These are phyloP conservation scores for Grosmannia clavigera DNA, from an alignment of 2,329 filamentous ascomycete genomes.

Conservation along the genomic window DNA sequence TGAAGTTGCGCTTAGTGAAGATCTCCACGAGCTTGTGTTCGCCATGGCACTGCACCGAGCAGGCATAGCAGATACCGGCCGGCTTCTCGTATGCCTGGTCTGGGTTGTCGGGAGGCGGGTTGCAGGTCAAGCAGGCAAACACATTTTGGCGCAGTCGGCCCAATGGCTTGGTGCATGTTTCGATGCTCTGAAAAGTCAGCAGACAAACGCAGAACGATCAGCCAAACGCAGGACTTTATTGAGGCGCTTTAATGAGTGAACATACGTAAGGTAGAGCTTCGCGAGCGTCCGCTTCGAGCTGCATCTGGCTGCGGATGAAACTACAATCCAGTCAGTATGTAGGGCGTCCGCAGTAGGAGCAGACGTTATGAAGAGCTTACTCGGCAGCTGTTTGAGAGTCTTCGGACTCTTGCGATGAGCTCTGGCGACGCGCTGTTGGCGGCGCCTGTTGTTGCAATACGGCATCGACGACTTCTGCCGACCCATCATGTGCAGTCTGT, in stretches of 20 bases:
- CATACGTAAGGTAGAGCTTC: slow-evolving; percentile 86
- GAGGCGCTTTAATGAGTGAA: neutral
- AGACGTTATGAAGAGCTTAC: slow-evolving; percentile 27
- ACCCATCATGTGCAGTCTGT: slow-evolving; percentile 5
- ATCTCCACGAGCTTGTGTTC: slow-evolving; percentile 92
- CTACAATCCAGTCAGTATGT: slow-evolving; percentile 27
- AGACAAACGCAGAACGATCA: neutral
- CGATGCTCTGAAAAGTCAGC: slow-evolving; percentile 57
- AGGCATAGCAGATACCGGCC: slow-evolving; percentile 90
- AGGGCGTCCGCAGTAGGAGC: neutral
- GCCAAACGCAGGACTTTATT: neutral
- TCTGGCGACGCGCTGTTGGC: slow-evolving; percentile 34
- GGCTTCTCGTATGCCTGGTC: slow-evolving; percentile 49
- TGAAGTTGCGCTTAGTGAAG: slow-evolving; percentile 90
- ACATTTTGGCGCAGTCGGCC: slow-evolving; percentile 78
- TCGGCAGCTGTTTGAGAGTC: slow-evolving; percentile 63
- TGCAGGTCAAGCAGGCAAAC: slow-evolving; percentile 90
- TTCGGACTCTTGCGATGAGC: slow-evolving; percentile 49
- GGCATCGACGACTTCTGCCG: slow-evolving; percentile 30
- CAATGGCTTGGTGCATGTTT: slow-evolving; percentile 82
- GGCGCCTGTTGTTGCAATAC: slow-evolving; percentile 23
- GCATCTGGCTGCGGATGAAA: slow-evolving; percentile 80
- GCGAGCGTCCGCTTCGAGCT: slow-evolving; percentile 86
- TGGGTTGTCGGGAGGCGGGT: slow-evolving; percentile 56
- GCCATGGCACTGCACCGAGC: slow-evolving; percentile 91